Conservation (phyloP, 805 yeast genomes). For the Candida vaughaniae region DNA sequence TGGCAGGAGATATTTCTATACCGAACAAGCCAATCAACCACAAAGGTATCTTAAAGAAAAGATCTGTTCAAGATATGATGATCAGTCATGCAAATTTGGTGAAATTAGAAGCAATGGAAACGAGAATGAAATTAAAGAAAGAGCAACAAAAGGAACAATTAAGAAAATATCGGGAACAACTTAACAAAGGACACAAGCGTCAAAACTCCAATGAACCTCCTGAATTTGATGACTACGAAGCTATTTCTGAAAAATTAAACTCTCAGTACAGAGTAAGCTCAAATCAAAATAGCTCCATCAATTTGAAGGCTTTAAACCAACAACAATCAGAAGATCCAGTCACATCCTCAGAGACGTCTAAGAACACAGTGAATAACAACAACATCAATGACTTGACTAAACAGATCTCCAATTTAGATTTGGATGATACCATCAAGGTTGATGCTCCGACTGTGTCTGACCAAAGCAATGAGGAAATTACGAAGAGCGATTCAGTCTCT, state of each 20-base stretch:
- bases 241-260: slow-evolving; percentile 43
- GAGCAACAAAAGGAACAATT: slow-evolving; percentile 21
- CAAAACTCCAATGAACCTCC: slow-evolving; percentile 29
- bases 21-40: slow-evolving; percentile 18
- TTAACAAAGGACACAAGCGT: slow-evolving; percentile 11
- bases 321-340: slow-evolving; percentile 1
- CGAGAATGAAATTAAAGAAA: slow-evolving; percentile 30
- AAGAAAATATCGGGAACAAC: slow-evolving; percentile 6
- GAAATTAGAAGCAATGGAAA: slow-evolving; percentile 41
- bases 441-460: no score
- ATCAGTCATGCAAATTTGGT: slow-evolving; percentile 55
- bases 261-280: slow-evolving; percentile 33
- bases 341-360: neutral
- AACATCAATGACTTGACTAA: slow-evolving; percentile 2
- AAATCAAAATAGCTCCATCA: slow-evolving; percentile 19
- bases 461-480: neutral
- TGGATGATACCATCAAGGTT: slow-evolving; percentile 5
- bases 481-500: neutral
- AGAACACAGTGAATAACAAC: neutral
- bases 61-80: slow-evolving; percentile 81
- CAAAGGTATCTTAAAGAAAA: slow-evolving; percentile 86
- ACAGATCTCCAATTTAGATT: slow-evolving; percentile 8
- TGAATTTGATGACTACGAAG: slow-evolving; percentile 43
- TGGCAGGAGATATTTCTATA: slow-evolving; percentile 46
- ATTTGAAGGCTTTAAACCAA: slow-evolving; percentile 16